Percentiles rank a stretch among this genome's conserved stretches.
These are phyloP conservation scores for Grifola frondosa DNA, from an alignment of 1,284 basidiomycete species.

Conservation along the genomic window DNA sequence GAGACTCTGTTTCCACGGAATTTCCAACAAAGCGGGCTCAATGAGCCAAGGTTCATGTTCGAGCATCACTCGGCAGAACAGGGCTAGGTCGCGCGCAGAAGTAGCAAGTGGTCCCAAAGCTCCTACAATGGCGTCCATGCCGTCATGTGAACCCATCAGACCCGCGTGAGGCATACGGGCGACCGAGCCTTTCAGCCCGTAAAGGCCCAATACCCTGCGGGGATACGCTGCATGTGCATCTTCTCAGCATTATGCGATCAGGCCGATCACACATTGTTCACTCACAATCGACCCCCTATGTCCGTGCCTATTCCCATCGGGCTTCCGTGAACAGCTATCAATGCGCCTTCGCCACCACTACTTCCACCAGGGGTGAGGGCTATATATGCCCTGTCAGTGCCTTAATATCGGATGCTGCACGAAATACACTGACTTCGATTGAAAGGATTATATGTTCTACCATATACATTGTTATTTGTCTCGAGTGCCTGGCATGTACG, in stretches of 20 bases:
- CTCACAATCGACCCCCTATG: conserved; percentile 50
- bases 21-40: conserved; percentile 52
- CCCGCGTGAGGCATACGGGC: conserved; percentile 51
- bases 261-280: conserved; percentile 11
- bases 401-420: not conserved
- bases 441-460: conserved; percentile 52
- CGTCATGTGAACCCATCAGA: conserved; percentile 49
- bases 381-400: conserved; percentile 16
- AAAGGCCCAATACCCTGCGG: conserved; percentile 57
- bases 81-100: conserved; percentile 50
- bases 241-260: conserved; percentile 10
- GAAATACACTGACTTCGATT: conserved; percentile 39
- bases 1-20: conserved; percentile 50
- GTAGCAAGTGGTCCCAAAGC: conserved; percentile 53
- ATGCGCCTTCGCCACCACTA: conserved; percentile 64
- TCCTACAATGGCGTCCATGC: conserved; percentile 53
- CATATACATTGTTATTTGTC: conserved; percentile 53
- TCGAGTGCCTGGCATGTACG: conserved; percentile 40
- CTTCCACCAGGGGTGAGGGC: conserved; percentile 56
- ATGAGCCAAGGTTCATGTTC: conserved; percentile 51
- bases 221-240: conserved; percentile 34
- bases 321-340: conserved; percentile 58
- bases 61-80: conserved; percentile 54
- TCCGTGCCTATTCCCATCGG: conserved; percentile 61
- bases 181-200: conserved; percentile 54